These are phyloP conservation scores for Trypanosoma avium DNA, from an alignment of 208 protist genomes.

Conservation along the genomic window DNA sequence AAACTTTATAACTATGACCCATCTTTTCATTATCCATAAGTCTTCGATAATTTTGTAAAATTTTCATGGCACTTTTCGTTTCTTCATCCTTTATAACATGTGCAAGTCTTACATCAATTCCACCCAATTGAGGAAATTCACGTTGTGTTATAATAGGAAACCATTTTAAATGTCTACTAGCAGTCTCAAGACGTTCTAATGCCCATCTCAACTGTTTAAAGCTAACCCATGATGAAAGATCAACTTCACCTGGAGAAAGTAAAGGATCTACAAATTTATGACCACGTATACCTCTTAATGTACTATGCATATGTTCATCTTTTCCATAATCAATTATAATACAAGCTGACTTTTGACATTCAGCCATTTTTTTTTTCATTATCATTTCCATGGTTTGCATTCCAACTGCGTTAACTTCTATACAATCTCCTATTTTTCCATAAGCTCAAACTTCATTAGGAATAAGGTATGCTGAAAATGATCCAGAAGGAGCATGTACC, in stretches of 20 bases:
- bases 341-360: conserved; percentile 77
- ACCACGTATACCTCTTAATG: conserved; percentile 84
- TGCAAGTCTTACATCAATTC: conserved; percentile 84
- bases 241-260: conserved; percentile 90
- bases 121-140: conserved; percentile 84
- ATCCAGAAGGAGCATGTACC: conserved; percentile 85
- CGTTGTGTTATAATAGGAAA: conserved; percentile 83
- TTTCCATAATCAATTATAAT: conserved; percentile 93
- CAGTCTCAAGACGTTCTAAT: conserved; percentile 79
- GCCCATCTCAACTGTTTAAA: conserved; percentile 87
- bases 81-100: conserved; percentile 89
- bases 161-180: conserved; percentile 80
- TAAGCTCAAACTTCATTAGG: conserved; percentile 75
- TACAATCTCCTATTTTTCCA: conserved; percentile 71
- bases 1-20: conserved; percentile 91
- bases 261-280: conserved; percentile 91
- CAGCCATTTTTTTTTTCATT: conserved; percentile 87
- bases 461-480: conserved; percentile 86
- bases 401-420: conserved; percentile 84
- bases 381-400: conserved; percentile 88
- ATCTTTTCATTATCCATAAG: conserved; percentile 87
- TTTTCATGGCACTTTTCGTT: conserved; percentile 86
- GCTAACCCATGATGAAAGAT: conserved; percentile 88
- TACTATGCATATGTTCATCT: conserved; percentile 91
- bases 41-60: conserved; percentile 82